Base-by-base conservation (phyloP, 257 asterid genomes). In the Phtheirospermum japonicum region DNA sequence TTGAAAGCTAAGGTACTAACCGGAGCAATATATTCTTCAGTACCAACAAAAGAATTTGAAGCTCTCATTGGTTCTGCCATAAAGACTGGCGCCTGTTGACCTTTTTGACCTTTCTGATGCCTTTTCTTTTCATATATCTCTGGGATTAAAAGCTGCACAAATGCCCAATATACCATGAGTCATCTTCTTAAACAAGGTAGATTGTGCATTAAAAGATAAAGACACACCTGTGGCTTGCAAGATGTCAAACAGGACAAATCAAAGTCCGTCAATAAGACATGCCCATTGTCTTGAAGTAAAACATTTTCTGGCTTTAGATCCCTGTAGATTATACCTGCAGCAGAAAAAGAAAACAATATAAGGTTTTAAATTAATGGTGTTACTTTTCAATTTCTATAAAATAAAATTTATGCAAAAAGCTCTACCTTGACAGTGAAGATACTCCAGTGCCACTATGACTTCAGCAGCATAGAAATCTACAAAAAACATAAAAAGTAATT, bases 61-160 rank as follows among this genome's bases (percentile, higher is more conserved):
- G 99, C 99, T 68, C 99, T 82, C 96, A 89, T 87, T 42, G 97
- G 99, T 68, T 92, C 97, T 12, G 97, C 97, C 89, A 87, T 74
- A 54, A 93, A 93, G 50, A 93, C 81, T 13, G 97, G 99, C 56
- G 72, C 57, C 75, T 79, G 95, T 30, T 82, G 94, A 49, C 77
- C 52, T 76, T 75, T 93, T 33, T 77, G 94, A 49, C 77, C 52
- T 78, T 79, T 92, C 6, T 77, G n/a, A n/a, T n/a, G 73, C 76
- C 59, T 85, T 69, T 79, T 89, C 94, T 89, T 93, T 34, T 82
- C 94, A 53, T 73, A 81, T 65, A 42, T 33, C 65, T 87, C 96
- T 36, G 95, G 95, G 71, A 93, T 66, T 75, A 93, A 66, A 75
- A 93, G 97, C 97, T 93, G 96, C 71, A 65, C 18, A 65, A 8